Conservation (phyloP, 179 eudicot genomes). For the Silene vulgaris region DNA sequence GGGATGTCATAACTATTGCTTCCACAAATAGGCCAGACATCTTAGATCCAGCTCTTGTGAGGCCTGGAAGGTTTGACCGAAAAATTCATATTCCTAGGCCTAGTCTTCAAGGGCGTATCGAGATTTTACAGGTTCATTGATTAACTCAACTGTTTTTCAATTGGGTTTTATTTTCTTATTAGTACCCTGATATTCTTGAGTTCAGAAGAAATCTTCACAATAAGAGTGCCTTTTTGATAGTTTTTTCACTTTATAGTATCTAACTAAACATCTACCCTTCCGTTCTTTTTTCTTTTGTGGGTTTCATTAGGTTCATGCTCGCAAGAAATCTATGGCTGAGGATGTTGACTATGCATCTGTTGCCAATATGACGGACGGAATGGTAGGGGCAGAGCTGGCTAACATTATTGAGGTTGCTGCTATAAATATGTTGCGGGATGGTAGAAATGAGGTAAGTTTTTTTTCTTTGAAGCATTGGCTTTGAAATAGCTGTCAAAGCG, state of each 20-base stretch:
- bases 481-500: background rate
- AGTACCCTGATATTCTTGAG: conserved; percentile 8
- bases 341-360: conserved; percentile 87
- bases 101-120: conserved; percentile 72
- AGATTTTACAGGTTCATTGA: conserved; percentile 59
- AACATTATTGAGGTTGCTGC: conserved; percentile 89
- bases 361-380: conserved; percentile 79
- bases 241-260: conserved; percentile 1
- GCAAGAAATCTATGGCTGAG: conserved; percentile 79
- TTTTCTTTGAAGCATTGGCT: conserved; percentile 13
- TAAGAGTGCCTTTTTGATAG: background rate
- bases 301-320: conserved; percentile 75
- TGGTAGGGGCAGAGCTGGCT: conserved; percentile 96
- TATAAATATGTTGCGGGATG: conserved; percentile 76
- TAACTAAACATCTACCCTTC: conserved; percentile 5
- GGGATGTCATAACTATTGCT: conserved; percentile 89
- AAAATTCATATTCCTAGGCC: conserved; percentile 83
- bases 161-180: background rate
- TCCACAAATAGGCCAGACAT: conserved; percentile 95
- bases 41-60: conserved; percentile 84
- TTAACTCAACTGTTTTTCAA: background rate
- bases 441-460: conserved; percentile 68
- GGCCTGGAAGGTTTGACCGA: conserved; percentile 91
- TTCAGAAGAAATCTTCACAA: background rate
- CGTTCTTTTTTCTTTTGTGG: conserved; percentile 14